Percentiles rank a stretch among this genome's conserved stretches.
phyloP scores from a whole-genome alignment of 1,284 basidiomycete genomes.

The Porodaedalea pini region DNA sequence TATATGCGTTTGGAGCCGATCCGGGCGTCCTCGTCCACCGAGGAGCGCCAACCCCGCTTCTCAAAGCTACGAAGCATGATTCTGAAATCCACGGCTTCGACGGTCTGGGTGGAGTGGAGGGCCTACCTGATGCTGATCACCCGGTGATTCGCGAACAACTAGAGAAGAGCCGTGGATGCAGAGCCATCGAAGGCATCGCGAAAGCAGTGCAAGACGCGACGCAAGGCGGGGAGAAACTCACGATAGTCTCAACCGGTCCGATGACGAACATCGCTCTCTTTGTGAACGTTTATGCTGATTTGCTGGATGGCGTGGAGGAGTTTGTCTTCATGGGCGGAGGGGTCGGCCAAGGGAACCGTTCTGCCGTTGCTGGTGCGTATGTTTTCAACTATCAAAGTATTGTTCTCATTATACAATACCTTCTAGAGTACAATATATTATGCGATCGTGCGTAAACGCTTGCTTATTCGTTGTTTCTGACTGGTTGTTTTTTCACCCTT shows the following conservation, averaged over 20 bases:
- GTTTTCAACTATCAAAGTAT: background rate
- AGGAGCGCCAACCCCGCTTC: conserved; percentile 64
- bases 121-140: conserved; percentile 44
- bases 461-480: too few relatives aligned
- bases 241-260: conserved; percentile 71
- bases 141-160: conserved; percentile 48
- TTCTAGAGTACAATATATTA: conserved; percentile 73
- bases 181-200: conserved; percentile 67
- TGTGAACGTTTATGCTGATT: conserved; percentile 63
- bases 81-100: conserved; percentile 78
- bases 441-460: conserved; percentile 77
- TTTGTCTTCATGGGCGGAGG: conserved; percentile 90
- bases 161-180: conserved; percentile 28
- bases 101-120: conserved; percentile 77
- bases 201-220: conserved; percentile 50
- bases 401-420: background rate
- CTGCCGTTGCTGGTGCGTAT: conserved; percentile 62
- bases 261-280: conserved; percentile 86
- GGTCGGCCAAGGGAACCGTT: conserved; percentile 76
- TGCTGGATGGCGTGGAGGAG: conserved; percentile 66
- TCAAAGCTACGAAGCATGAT: conserved; percentile 46
- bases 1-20: conserved; percentile 65
- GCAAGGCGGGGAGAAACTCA: conserved; percentile 55
- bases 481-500: too few relatives aligned
- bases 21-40: conserved; percentile 56